Conservation (phyloP, 768 basidiomycete species). For the Ramaria rubella region DNA sequence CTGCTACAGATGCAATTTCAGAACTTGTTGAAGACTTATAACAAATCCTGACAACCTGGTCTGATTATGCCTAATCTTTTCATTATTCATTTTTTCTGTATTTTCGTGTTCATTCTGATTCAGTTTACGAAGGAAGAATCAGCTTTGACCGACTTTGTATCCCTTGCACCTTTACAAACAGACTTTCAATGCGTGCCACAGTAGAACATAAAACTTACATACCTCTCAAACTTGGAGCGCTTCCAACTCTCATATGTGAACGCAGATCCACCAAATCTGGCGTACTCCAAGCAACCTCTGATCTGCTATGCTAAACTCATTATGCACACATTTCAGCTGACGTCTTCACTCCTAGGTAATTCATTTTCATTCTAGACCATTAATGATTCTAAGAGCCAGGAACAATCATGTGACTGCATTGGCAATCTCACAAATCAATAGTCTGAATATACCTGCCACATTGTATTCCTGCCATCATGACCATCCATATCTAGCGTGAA, state of each 20-base stretch:
- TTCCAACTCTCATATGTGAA: constrained; percentile 72
- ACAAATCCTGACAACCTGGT: no score
- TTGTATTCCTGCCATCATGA: constrained; percentile 45
- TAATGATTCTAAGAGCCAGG: constrained; percentile 30
- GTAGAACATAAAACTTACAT: constrained; percentile 17
- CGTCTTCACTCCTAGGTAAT: constrained; percentile 51
- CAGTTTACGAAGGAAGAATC: constrained; percentile 65
- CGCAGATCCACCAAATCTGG: constrained; percentile 68
- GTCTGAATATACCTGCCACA: constrained; percentile 25
- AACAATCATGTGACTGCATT: neutral
- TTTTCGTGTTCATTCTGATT: no score
- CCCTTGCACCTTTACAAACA: constrained; percentile 36
- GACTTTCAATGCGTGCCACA: neutral
- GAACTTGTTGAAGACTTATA: no score
- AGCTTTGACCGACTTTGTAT: constrained; percentile 60
- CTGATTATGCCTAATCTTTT: no score
- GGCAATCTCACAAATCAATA: neutral
- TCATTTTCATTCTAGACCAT: constrained; percentile 59
- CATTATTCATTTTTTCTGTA: no score
- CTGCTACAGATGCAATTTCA: no score
- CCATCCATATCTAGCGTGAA: constrained; percentile 49
- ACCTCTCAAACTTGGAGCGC: constrained; percentile 46
- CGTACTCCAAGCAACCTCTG: constrained; percentile 58
- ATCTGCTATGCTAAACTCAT: constrained; percentile 29
- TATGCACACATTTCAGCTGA: constrained; percentile 27